A percentile compares a stretch with the other conserved stretches of the same genome.
phyloP scores from a whole-genome alignment of 1,139 yeast species.

The Taphrina betulina region DNA sequence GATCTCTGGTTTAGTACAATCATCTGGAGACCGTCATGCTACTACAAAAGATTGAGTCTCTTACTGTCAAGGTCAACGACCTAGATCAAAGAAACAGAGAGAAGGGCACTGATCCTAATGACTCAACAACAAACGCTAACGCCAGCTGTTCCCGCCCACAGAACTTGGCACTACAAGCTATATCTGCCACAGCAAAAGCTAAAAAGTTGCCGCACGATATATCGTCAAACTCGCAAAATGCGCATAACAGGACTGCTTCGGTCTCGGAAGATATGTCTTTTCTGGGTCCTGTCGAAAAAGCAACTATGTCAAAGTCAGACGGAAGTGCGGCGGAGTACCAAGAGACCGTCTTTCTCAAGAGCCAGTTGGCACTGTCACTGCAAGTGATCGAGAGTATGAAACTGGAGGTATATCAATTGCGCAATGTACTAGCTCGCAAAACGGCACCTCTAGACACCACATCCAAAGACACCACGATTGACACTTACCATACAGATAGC shows the following conservation, averaged over 20 bases:
- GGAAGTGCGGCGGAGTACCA: neutral
- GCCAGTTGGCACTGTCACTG: neutral
- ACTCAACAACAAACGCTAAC: neutral
- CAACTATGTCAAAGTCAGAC: too few relatives aligned
- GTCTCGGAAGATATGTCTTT: conserved; percentile 1
- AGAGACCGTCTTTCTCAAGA: neutral
- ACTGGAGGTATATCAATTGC: conserved; percentile 2
- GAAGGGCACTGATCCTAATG: too few relatives aligned
- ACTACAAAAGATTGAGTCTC: conserved; percentile 2
- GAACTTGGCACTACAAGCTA: neutral
- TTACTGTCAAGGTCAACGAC: too few relatives aligned
- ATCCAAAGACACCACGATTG: neutral
- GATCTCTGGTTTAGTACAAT: too few relatives aligned
- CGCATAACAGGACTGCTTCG: neutral
- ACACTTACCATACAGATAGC: neutral
- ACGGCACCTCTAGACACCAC: neutral
- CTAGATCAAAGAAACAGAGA: too few relatives aligned
- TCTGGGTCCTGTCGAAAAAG: conserved; percentile 3
- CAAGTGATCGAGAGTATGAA: conserved; percentile 1
- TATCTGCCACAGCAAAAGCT: neutral
- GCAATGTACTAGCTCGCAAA: neutral
- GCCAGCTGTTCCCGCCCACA: neutral
- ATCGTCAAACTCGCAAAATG: neutral
- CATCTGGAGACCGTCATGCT: neutral
- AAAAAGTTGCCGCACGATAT: neutral